Conservation (phyloP, 768 basidiomycete genomes). For the Dentipellis fragilis region DNA sequence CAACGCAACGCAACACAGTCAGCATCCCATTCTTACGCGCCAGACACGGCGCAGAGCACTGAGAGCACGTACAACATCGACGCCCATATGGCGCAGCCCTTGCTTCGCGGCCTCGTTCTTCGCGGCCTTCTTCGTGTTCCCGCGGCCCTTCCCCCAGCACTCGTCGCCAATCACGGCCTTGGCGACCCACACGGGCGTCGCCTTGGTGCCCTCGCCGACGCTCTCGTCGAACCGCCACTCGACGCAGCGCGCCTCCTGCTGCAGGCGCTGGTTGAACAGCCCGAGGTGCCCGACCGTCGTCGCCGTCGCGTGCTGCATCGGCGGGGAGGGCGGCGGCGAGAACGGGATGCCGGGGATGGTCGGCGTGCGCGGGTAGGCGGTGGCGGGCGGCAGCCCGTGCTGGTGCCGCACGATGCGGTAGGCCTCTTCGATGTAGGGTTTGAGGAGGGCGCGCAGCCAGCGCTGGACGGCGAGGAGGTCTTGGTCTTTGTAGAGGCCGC, state of each 20-base stretch:
- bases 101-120: conserved; percentile 76
- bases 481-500: conserved; percentile 66
- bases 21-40: background rate
- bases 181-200: conserved; percentile 73
- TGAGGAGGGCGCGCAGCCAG: conserved; percentile 58
- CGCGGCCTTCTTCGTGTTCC: conserved; percentile 70
- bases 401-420: conserved; percentile 56
- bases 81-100: conserved; percentile 51
- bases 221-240: conserved; percentile 64
- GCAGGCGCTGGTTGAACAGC: conserved; percentile 70
- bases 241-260: conserved; percentile 43
- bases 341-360: background rate
- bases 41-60: background rate
- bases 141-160: conserved; percentile 50
- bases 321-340: conserved; percentile 9
- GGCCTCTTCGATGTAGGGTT: conserved; percentile 50
- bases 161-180: conserved; percentile 53
- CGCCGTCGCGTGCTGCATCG: conserved; percentile 5
- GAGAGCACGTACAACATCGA: conserved; percentile 37
- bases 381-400: conserved; percentile 44
- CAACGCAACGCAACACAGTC: conserved; percentile 8
- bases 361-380: conserved; percentile 12
- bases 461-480: conserved; percentile 42
- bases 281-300: conserved; percentile 55
- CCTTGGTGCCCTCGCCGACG: conserved; percentile 36